Percentiles rank a stretch among this genome's conserved stretches.
Conservation (phyloP, 176 grass and related monocot genomes). For the Juncus effusus region DNA sequence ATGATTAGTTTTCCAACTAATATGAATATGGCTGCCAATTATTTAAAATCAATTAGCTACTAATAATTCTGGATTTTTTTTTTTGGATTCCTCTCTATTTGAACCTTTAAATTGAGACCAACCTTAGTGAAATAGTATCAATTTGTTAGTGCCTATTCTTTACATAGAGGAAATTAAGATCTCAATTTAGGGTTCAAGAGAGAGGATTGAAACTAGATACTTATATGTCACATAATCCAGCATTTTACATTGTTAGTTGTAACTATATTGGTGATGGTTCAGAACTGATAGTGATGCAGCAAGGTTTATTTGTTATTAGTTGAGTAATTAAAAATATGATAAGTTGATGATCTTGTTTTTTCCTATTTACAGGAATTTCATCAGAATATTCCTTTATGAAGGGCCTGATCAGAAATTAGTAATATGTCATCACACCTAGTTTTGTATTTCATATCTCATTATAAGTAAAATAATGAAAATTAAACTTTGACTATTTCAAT, state of each 20-base stretch:
- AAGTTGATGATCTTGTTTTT: too few species aligned
- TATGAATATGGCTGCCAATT: slow-evolving; percentile 16
- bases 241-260: slow-evolving; percentile 53
- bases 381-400: too few species aligned
- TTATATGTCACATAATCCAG: slow-evolving; percentile 10
- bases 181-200: slow-evolving; percentile 1
- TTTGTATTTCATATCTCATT: too few species aligned
- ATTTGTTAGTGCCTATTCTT: background rate
- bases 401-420: too few species aligned
- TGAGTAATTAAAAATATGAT: slow-evolving; percentile 17
- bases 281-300: slow-evolving; percentile 23
- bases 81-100: slow-evolving; percentile 3
- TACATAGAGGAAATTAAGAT: background rate
- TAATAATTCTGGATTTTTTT: background rate
- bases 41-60: background rate
- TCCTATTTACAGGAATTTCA: too few species aligned
- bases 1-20: slow-evolving; percentile 15
- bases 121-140: background rate
- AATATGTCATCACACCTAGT: too few species aligned
- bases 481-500: too few species aligned
- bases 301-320: slow-evolving; percentile 2
- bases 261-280: slow-evolving; percentile 35
- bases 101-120: slow-evolving; percentile 1
- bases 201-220: slow-evolving; percentile 3
- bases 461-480: too few species aligned